A percentile compares a stretch with the other conserved stretches of the same genome.
Evolutionary conservation across 2,329 filamentous ascomycete species (phyloP).

Genomic region (Hypomyces rosellus): DNA sequence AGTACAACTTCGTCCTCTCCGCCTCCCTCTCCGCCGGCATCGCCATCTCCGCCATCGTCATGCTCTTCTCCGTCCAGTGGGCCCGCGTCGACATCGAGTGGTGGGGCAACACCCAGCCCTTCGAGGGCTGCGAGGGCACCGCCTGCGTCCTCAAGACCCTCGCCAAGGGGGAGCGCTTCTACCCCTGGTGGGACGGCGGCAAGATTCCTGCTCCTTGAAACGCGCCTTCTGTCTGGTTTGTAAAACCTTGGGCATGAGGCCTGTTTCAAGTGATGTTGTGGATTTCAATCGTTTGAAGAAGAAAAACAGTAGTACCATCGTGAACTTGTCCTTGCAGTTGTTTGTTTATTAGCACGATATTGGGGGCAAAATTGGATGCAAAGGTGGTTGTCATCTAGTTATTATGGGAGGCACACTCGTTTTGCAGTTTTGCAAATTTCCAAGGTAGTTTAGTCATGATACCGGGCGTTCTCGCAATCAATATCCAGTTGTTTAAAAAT

Average conservation of each 20-base stretch:
- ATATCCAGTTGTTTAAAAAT: neutral
- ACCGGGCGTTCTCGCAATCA: too few species aligned
- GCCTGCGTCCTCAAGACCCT: slow-evolving; percentile 18
- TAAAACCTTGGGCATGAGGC: too few species aligned
- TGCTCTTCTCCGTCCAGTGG: slow-evolving; percentile 37
- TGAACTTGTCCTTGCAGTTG: too few species aligned
- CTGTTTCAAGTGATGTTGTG: too few species aligned
- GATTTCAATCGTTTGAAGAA: too few species aligned
- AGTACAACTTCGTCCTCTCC: slow-evolving; percentile 40
- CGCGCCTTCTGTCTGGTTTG: neutral
- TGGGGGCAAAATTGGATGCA: too few species aligned
- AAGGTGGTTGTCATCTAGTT: too few species aligned
- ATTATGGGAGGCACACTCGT: too few species aligned
- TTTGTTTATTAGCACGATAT: too few species aligned
- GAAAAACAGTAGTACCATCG: too few species aligned
- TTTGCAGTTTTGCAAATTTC: too few species aligned
- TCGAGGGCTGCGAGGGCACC: slow-evolving; percentile 17
- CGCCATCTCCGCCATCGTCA: slow-evolving; percentile 35
- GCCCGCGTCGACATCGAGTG: slow-evolving; percentile 31
- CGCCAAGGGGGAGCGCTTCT: slow-evolving; percentile 21
- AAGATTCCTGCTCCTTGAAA: slow-evolving; percentile 17
- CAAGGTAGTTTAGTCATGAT: neutral
- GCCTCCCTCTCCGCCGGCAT: slow-evolving; percentile 35
- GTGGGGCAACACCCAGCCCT: slow-evolving; percentile 23
- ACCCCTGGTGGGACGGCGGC: slow-evolving; percentile 20